phyloP scores from a whole-genome alignment of 1,284 basidiomycete genomes.

The Ustilago lituana region DNA sequence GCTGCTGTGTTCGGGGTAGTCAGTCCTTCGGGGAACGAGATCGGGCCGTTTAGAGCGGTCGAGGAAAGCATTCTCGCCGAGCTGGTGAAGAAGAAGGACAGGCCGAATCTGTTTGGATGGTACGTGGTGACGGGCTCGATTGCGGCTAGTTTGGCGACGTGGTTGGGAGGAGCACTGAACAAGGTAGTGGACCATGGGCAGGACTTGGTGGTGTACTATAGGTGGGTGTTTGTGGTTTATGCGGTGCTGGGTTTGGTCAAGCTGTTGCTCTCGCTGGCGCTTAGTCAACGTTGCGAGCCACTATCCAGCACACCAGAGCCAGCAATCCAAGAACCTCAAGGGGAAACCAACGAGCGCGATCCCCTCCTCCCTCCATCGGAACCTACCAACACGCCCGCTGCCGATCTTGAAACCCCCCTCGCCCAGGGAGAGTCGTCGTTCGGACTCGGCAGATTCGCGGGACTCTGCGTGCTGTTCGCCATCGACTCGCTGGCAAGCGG shows the following conservation, averaged over 20 bases:
- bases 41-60: slow-evolving; percentile 24
- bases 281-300: slow-evolving; percentile 13
- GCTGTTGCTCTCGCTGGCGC: slow-evolving; percentile 12
- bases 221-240: slow-evolving; percentile 20
- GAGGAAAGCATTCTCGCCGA: slow-evolving; percentile 24
- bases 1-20: slow-evolving; percentile 24
- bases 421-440: neutral
- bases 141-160: slow-evolving; percentile 24
- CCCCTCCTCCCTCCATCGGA: slow-evolving; percentile 7
- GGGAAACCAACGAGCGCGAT: slow-evolving; percentile 11
- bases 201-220: slow-evolving; percentile 6
- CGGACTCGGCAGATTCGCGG: slow-evolving; percentile 1
- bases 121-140: slow-evolving; percentile 19
- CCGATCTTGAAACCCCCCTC: too few species aligned
- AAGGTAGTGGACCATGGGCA: neutral
- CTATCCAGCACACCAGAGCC: neutral
- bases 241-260: slow-evolving; percentile 17
- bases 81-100: slow-evolving; percentile 17
- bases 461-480: slow-evolving; percentile 24
- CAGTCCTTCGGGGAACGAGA: slow-evolving; percentile 22
- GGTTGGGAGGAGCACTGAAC: slow-evolving; percentile 13
- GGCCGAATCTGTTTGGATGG: slow-evolving; percentile 21
- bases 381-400: too few species aligned
- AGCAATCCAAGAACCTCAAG: too few species aligned
- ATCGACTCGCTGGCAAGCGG: slow-evolving; percentile 26